A percentile compares a stretch with the other conserved stretches of the same genome.
phyloP scores from a whole-genome alignment of 257 asterid species.

The Solanum appendiculatum region DNA sequence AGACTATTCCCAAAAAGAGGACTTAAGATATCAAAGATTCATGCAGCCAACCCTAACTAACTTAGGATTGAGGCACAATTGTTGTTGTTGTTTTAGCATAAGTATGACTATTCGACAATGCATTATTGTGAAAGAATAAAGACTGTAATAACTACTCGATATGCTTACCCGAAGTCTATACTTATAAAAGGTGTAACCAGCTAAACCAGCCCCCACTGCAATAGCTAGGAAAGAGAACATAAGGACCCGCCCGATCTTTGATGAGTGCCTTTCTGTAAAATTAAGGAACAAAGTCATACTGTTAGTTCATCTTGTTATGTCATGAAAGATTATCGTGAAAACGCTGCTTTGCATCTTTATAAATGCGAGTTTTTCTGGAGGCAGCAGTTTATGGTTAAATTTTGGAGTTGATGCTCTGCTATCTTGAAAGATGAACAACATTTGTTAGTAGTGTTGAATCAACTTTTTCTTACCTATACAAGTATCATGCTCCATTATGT shows the following conservation, averaged over 20 bases:
- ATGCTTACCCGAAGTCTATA: constrained; percentile 74
- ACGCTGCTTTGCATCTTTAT: neutral
- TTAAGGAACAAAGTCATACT: neutral
- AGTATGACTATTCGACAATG: neutral
- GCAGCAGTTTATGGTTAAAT: neutral
- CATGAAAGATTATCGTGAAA: neutral
- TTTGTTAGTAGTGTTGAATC: neutral
- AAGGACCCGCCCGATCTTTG: constrained; percentile 47
- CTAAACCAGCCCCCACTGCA: constrained; percentile 37
- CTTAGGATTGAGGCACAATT: neutral
- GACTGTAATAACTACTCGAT: neutral
- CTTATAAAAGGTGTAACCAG: constrained; percentile 84
- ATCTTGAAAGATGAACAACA: neutral
- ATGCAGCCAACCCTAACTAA: neutral
- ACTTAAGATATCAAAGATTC: neutral
- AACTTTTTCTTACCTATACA: constrained; percentile 52
- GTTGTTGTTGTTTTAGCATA: neutral
- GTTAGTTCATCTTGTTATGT: neutral
- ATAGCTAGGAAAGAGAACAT: constrained; percentile 41
- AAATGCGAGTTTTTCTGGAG: neutral
- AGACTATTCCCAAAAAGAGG: neutral
- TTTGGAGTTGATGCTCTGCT: neutral
- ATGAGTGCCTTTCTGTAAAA: constrained; percentile 53
- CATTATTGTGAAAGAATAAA: neutral
- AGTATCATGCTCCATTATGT: constrained; percentile 71